A percentile compares a stretch with the other conserved stretches of the same genome.
These are phyloP conservation scores for Auriscalpium vulgare DNA, from an alignment of 768 basidiomycete genomes.

Conservation along the genomic window DNA sequence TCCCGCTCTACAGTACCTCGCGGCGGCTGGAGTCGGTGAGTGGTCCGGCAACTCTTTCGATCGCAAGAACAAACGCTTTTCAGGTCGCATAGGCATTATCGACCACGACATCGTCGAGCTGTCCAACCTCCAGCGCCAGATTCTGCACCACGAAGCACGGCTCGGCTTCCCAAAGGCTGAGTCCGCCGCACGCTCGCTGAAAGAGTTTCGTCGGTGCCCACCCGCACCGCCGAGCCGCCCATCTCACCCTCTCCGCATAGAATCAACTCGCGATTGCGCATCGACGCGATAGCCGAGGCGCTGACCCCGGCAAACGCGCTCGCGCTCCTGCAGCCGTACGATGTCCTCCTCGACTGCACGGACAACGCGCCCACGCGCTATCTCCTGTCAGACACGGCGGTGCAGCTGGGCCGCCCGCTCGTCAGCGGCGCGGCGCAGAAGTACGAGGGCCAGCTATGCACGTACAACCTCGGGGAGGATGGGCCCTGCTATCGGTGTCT, in stretches of 20 bases:
- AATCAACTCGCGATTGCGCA: conserved; percentile 59
- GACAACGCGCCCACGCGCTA: conserved; percentile 92
- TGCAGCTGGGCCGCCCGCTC: conserved; percentile 68
- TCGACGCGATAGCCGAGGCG: conserved; percentile 47
- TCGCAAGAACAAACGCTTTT: not conserved
- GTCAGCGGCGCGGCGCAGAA: conserved; percentile 90
- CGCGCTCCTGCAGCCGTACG: conserved; percentile 51
- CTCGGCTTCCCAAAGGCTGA: conserved; percentile 76
- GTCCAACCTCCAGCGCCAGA: conserved; percentile 88
- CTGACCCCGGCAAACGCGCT: conserved; percentile 59
- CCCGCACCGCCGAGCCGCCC: not conserved
- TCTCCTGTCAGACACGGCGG: conserved; percentile 81
- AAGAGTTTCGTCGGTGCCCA: conserved; percentile 37
- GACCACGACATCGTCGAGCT: conserved; percentile 85
- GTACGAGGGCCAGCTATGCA: conserved; percentile 73
- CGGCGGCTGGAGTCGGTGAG: conserved; percentile 86
- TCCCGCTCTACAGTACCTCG: conserved; percentile 90
- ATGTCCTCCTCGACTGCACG: conserved; percentile 87
- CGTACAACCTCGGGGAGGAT: conserved; percentile 58
- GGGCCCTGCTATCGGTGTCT: conserved; percentile 94
- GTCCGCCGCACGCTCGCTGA: conserved; percentile 67
- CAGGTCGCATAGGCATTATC: conserved; percentile 78
- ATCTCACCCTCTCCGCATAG: conserved; percentile 31
- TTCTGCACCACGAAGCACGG: conserved; percentile 69
- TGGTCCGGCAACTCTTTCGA: not conserved